Evolutionary conservation across 192 early-diverging fungal genomes (phyloP).

Genomic region (Kappamyces sp.): DNA sequence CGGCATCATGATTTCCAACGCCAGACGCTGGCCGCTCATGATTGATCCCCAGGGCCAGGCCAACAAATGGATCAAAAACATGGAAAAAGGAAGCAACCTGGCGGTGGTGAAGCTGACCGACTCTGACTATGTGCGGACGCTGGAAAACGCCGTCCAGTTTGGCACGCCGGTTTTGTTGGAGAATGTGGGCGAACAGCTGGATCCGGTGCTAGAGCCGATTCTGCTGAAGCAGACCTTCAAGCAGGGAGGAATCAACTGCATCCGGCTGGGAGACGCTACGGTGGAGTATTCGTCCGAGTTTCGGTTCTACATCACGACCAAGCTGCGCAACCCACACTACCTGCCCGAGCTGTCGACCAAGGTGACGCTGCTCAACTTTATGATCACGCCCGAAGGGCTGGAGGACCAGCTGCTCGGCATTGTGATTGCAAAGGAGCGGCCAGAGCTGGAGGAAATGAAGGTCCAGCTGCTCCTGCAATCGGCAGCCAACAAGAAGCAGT

Average conservation of each 20-base stretch:
- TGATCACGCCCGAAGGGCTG: constrained; percentile 60
- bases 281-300: constrained; percentile 61
- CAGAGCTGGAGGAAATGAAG: constrained; percentile 59
- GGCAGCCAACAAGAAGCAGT: constrained; percentile 57
- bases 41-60: constrained; percentile 62
- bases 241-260: constrained; percentile 58
- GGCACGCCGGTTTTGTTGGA: constrained; percentile 56
- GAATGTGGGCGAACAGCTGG: constrained; percentile 53
- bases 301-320: constrained; percentile 57
- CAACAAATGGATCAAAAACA: constrained; percentile 58
- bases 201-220: constrained; percentile 55
- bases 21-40: constrained; percentile 54
- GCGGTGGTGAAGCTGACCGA: constrained; percentile 55
- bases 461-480: constrained; percentile 52
- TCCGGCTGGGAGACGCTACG: constrained; percentile 47
- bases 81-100: constrained; percentile 49
- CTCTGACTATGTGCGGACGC: constrained; percentile 48
- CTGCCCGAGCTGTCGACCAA: constrained; percentile 56
- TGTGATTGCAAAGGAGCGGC: constrained; percentile 58
- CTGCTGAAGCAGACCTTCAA: constrained; percentile 60
- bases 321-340: constrained; percentile 56
- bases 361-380: constrained; percentile 56
- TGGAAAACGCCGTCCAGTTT: constrained; percentile 59
- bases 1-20: constrained; percentile 51
- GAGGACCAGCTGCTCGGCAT: constrained; percentile 60